Evolutionary conservation across 345 rosid genomes (phyloP).

Genomic region (Mallotus nudiflorus): DNA sequence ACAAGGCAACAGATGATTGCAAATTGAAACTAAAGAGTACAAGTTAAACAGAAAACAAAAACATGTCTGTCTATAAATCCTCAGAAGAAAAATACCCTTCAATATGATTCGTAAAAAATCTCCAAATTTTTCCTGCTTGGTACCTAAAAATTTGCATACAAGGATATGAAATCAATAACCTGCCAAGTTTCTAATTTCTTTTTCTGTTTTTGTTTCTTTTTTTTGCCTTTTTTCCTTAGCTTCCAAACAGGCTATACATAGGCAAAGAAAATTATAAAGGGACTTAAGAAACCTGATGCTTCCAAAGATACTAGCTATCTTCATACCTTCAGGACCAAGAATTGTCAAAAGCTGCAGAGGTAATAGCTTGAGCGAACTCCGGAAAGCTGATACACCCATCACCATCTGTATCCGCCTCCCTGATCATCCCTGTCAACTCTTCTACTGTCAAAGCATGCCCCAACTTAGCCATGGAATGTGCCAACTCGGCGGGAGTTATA

Average conservation of each 20-base stretch:
- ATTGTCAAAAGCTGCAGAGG: slow-evolving; percentile 89
- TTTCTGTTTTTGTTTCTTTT: no score
- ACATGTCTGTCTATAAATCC: background rate
- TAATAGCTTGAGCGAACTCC: slow-evolving; percentile 77
- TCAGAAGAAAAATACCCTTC: background rate
- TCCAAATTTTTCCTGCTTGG: background rate
- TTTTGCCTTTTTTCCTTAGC: background rate
- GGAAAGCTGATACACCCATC: slow-evolving; percentile 81
- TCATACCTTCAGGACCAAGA: slow-evolving; percentile 59
- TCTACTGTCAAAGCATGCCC: slow-evolving; percentile 52
- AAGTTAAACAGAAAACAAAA: background rate
- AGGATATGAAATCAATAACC: no score
- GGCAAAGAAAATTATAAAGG: background rate
- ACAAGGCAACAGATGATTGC: slow-evolving; percentile 6
- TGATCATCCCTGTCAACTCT: slow-evolving; percentile 91
- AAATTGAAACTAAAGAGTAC: background rate
- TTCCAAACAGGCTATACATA: background rate
- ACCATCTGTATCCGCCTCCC: slow-evolving; percentile 90
- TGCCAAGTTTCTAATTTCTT: no score
- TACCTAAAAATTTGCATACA: no score
- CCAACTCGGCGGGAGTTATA: slow-evolving; percentile 50
- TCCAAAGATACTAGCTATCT: no score
- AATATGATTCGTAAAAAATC: background rate
- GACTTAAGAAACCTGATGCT: background rate
- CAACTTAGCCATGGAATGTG: slow-evolving; percentile 48